Percentiles rank a stretch among this genome's conserved stretches.
Conservation (phyloP, 345 rosid species). For the Combretum micranthum region DNA sequence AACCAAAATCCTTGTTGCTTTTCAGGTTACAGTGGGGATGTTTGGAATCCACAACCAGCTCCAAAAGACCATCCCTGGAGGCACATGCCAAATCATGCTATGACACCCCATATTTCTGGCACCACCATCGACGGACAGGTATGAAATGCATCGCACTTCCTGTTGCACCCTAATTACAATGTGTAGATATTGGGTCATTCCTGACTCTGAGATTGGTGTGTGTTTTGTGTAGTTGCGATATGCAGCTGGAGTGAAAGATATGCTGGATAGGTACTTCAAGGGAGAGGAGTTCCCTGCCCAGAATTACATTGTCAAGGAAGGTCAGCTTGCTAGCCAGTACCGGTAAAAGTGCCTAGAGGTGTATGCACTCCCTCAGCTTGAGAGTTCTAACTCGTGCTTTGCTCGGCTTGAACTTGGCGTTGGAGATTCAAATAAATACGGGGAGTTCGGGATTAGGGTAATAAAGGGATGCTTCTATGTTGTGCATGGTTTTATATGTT, state of each 20-base stretch:
- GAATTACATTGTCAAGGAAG: constrained; percentile 82
- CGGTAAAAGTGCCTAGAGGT: constrained; percentile 23
- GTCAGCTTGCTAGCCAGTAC: constrained; percentile 80
- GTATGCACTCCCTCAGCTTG: not conserved
- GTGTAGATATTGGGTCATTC: not conserved
- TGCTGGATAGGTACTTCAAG: constrained; percentile 84
- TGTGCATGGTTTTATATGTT: too few relatives aligned
- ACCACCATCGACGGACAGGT: constrained; percentile 97
- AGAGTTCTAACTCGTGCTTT: not conserved
- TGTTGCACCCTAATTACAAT: not conserved
- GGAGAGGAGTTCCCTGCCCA: constrained; percentile 79
- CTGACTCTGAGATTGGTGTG: not conserved
- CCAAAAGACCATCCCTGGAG: constrained; percentile 99
- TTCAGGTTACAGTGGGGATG: constrained; percentile 91
- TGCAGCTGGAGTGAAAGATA: constrained; percentile 86
- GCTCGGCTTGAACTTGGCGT: not conserved
- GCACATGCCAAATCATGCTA: constrained; percentile 95
- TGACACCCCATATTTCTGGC: constrained; percentile 98
- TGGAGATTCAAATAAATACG: too few relatives aligned
- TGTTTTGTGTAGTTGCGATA: constrained; percentile 53
- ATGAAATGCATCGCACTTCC: not conserved
- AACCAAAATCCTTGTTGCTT: not conserved
- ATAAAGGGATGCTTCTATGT: too few relatives aligned
- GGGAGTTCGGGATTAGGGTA: too few relatives aligned
- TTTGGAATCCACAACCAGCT: constrained; percentile 93